Evolutionary conservation across 1,139 yeast genomes (phyloP).

Genomic region (Kazachstania sp.): DNA sequence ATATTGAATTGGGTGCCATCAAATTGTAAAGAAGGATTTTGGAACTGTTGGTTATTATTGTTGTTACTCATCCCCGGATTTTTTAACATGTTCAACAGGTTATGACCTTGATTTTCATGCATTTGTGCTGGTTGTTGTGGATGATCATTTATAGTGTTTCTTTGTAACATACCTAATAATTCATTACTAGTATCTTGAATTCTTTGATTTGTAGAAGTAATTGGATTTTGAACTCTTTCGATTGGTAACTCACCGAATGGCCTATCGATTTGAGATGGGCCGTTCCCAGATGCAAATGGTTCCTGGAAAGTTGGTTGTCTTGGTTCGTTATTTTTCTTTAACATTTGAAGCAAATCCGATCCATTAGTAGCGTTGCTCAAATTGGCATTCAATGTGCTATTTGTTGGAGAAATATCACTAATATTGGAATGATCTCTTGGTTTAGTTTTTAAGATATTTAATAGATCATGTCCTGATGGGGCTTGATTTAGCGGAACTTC

Average conservation of each 20-base stretch:
- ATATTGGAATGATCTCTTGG: not conserved
- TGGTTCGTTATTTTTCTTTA: not conserved
- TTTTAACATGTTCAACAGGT: slow-evolving; percentile 19
- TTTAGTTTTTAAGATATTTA: slow-evolving; percentile 10
- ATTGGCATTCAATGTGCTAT: not conserved
- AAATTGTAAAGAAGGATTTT: not conserved
- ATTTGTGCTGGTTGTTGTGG: not conserved
- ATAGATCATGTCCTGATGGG: slow-evolving; percentile 5
- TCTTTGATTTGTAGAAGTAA: not conserved
- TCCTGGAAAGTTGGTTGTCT: not conserved
- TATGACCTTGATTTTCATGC: slow-evolving; percentile 6
- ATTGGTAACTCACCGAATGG: not conserved
- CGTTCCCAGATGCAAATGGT: not conserved
- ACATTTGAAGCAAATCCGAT: not conserved
- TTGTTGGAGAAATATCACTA: not conserved
- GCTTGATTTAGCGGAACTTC: not conserved
- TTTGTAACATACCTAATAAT: slow-evolving; percentile 8
- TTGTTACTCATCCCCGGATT: not conserved
- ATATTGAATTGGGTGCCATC: not conserved
- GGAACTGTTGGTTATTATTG: not conserved
- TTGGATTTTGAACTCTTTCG: not conserved
- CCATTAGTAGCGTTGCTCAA: not conserved
- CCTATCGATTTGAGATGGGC: not conserved
- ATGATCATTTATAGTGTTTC: slow-evolving; percentile 1
- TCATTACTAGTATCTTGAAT: slow-evolving; percentile 3